Base-by-base conservation (phyloP, 768 basidiomycete species). In the Macrolepiota dolichaula region DNA sequence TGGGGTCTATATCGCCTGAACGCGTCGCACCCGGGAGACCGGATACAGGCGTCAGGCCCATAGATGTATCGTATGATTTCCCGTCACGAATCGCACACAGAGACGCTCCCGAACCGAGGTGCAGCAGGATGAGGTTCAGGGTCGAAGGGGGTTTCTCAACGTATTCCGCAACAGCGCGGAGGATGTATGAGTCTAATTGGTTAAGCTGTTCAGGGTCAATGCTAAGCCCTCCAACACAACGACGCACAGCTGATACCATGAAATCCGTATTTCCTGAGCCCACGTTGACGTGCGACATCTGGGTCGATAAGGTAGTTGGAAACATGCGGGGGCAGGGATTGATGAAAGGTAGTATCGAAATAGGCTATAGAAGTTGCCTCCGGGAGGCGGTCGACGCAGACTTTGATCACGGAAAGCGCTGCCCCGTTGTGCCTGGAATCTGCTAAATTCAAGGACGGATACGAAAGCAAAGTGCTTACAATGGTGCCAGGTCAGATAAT, bases 31-130 rank as follows among this genome's bases (percentile, higher is more conserved):
- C 94, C 3, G 94, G 93, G 0, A 96, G 77, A 1, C 94, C 94
- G 57, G 86, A 85, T n/a, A 94, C 73, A 3, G 94, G 94, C 1
- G 95, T 95, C 38, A 97, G 81, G 2, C 94, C 94, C 95, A 97
- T 97, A 38, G 85, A 88, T 1, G 93, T 96, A 72, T 96, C 92
- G 64, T 88, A 79, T 22, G 90, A 92, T 62, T 81, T 75, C 22
- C 95, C 95, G 40, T 78, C 69, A 52, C 80, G 79, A 70, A 96
- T 88, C 17, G 86, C 85, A 71, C 92, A 94, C 13, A 82, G 85
- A 13, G 89, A 92, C 0, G 94, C 94, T 13, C 95, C 95, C n/a
- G 91, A 92, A 4, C 94, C 94, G 58, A 96, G 84, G 71, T 96
- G 95, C 32, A 93, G 78, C 15, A 92, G 79, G 60, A 96, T 92